Evolutionary conservation across 768 basidiomycete genomes (phyloP), one percentile per base, ranked within the genome.

Genomic region (Boletus fagicola): DNA sequence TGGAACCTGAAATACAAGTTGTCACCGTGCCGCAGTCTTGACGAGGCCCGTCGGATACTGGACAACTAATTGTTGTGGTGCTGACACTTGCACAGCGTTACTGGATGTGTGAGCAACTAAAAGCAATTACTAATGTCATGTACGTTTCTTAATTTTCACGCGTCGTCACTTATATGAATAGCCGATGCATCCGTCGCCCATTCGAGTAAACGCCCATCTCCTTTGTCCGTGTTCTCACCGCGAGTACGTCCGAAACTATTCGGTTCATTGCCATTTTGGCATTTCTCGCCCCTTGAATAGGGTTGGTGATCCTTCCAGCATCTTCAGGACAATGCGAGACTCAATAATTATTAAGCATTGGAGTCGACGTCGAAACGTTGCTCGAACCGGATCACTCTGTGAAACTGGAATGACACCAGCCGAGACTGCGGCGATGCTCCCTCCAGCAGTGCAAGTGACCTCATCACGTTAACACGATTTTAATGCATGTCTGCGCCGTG

Each of bases 381-480:
- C 60, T 56, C 57, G 54, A 61, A 45, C 49, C 47, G 53, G 56
- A 60, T 51, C 58, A 53, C 47, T 20, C 15, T 22, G n/a, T 16
- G 28, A 51, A 36, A n/a, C 38, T 13, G 11, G 36, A 38, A 24
- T 38, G 53, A 49, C 57, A 46, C 61, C 49, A 68, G 13, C 64
- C 56, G 55, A 55, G 44, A 18, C 50, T 53, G 67, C 62, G 67
- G 64, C 65, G 52, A 56, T 67, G 60, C 62, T 12, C 53, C 36
- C 47, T 42, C 49, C 45, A 45, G 58, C 60, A 57, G 57, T 58
- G 57, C 63, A 35, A 56, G 44, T 70, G 65, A 70, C 69, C 68
- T 66, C 68, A 71, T 65, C 57, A 51, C 30, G 53, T 49, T 39
- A 58, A 73, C 71, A 72, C 71, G 72, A 68, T 67, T 62, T 62